Base-by-base conservation (phyloP, 2,329 filamentous ascomycete species). In the Aspergillus caelatus region DNA sequence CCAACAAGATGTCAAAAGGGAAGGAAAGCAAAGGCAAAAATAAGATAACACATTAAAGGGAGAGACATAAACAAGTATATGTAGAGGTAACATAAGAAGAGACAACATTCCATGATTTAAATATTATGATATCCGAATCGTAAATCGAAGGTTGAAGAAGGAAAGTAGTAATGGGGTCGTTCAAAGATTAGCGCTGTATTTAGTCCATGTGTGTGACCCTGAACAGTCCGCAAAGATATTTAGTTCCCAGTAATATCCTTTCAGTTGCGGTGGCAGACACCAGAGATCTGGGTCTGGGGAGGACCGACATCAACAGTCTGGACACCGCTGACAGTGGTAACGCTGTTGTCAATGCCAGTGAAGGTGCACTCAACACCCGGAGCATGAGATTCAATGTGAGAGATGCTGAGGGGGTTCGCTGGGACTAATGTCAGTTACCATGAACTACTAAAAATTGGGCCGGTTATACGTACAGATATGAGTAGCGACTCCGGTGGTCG, bases 381-480 rank as follows among this genome's bases (percentile, higher is more conserved):
- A 3, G 46, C 41, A 32, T 45, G 34, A 19, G 59, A 60, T 1
- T 64, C 41, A 41, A 70, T 70, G 32, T 70, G 63, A n/a, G 68
- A 71, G 41, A 72, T 67, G 50, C 70, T 70, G 32, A 72, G 62
- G 21, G 58, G 50, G 39, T 70, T 70, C 41, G 39, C 69, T 71
- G 34, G 12, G 9, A 30, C 14, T 16, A 1, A 30, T 3, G 46
- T 64, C 32, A 62, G 62, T 23, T n/a, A 16, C 16, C 8, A 30
- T 10, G 9, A 16, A 1, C 21, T 4, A 26, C n/a, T 39, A 26
- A 9, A 39, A 1, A 6, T 39, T 23, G 4, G n/a, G n/a, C 12
- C 21, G 5, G 32, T 6, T 16, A 36, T 12, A 62, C 64, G 21
- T 60, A 72, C 70, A 53, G 53, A 71, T 71, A 0, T 36, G 48